Conservation (phyloP, 1,284 basidiomycete species). For the Ceratobasidium papillatum region DNA sequence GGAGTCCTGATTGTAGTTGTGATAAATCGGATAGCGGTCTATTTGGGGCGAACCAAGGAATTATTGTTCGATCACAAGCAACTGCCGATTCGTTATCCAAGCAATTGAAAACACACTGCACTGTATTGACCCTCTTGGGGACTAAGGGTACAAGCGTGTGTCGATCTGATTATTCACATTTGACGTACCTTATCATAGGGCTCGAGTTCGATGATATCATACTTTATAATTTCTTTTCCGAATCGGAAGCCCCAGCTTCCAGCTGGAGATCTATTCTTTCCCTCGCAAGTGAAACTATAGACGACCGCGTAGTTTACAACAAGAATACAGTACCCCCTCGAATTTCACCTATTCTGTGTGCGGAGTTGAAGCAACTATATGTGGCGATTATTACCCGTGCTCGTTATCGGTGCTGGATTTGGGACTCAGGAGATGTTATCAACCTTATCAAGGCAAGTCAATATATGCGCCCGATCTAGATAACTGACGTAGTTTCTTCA, state of each 20-base stretch:
- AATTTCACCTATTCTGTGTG: constrained; percentile 15
- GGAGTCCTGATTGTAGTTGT: too few relatives aligned
- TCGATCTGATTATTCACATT: too few relatives aligned
- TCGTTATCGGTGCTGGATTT: constrained; percentile 69
- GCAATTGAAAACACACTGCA: constrained; percentile 69
- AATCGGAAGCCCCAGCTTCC: constrained; percentile 60
- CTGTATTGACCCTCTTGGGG: constrained; percentile 56
- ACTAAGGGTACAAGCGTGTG: constrained; percentile 5
- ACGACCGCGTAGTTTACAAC: constrained; percentile 68
- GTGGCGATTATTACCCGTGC: constrained; percentile 76
- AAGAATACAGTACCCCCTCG: constrained; percentile 51
- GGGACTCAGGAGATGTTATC: constrained; percentile 55
- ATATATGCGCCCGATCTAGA: background rate
- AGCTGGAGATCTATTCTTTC: constrained; percentile 68
- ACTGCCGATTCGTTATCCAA: constrained; percentile 55
- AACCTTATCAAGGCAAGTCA: constrained; percentile 7
- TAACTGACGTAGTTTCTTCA: background rate
- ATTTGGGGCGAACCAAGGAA: constrained; percentile 59
- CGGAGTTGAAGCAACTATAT: constrained; percentile 70
- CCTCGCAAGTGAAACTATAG: constrained; percentile 56
- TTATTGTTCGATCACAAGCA: constrained; percentile 63
- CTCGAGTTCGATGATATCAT: constrained; percentile 78
- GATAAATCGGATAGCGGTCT: constrained; percentile 68
- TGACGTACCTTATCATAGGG: constrained; percentile 51
- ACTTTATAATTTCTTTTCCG: constrained; percentile 74